Evolutionary conservation across 2,329 filamentous ascomycete species (phyloP), one percentile per base, ranked within the genome.

Genomic region (Phyllachora maydis): DNA sequence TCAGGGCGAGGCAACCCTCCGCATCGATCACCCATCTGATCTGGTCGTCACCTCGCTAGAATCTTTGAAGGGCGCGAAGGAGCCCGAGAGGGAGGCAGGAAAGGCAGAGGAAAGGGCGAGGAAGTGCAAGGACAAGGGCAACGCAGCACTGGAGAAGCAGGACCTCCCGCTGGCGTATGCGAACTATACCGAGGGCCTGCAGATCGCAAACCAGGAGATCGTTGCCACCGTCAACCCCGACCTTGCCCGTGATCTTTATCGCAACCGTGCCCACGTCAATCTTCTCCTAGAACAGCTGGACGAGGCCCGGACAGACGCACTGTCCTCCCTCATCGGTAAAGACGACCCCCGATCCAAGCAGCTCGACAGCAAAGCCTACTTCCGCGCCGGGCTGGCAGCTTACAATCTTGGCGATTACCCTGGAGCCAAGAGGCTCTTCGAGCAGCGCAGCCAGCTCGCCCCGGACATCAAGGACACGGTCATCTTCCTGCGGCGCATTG

Each of bases 321-420:
- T 35, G 0, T 26, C 30, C 0, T 47, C 52, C 26, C 26, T 51
- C 13, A 41, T 31, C 0, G 11, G 22, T 2, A 19, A 20, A 2
- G 19, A 33, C 4, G 25, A 23, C 3, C 19, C 30, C 2, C 14
- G 14, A 10, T 31, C 30, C 0, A 28, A 27, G 16, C 21, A 22
- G 6, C 39, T 47, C 7, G 32, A 46, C 17, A 32, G 33, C 16
- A 46, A 46, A 15, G 43, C 43, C 4, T 44, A 38, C 14, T 40
- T 35, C 23, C 39, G 43, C 2, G 43, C 43, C 5, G 42, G 42
- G 0, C 30, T 27, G 8, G 43, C 40, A 0, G 36, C 42, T 1
- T 46, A 46, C 14, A 32, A 34, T 4, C 33, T 42, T 0, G 36
- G 40, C 10, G 27, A 37, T 2, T 44, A 32, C n/a, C 6, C 24